These are phyloP conservation scores for Penicillium steckii DNA, from an alignment of 495 filamentous ascomycete genomes.

Conservation along the genomic window DNA sequence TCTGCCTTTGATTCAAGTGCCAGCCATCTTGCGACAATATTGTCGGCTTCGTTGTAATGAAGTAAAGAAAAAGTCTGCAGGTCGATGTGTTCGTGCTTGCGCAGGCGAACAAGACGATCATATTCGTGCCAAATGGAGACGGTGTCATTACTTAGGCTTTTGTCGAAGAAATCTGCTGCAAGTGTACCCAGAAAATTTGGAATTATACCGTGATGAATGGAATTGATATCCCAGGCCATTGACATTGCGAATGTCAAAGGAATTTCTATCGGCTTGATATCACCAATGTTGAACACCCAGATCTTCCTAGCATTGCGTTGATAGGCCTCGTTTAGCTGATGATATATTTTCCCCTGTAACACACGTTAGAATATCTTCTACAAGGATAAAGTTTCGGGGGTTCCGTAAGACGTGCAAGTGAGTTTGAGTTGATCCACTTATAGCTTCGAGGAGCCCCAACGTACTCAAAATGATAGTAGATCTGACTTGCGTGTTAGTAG, in stretches of 20 bases:
- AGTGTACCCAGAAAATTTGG: slow-evolving; percentile 54
- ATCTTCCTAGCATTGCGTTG: slow-evolving; percentile 61
- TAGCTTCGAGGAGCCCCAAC: slow-evolving; percentile 29
- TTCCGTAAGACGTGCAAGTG: slow-evolving; percentile 9
- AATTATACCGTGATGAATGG: slow-evolving; percentile 39
- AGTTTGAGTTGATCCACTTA: slow-evolving; percentile 33
- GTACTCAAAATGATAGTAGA: slow-evolving; percentile 76
- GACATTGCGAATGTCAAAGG: slow-evolving; percentile 20
- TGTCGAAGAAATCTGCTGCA: slow-evolving; percentile 61
- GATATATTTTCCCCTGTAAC: slow-evolving; percentile 23
- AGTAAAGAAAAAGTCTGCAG: slow-evolving; percentile 60
- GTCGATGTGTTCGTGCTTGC: slow-evolving; percentile 71
- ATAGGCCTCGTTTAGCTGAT: slow-evolving; percentile 44
- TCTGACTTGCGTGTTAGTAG: not conserved
- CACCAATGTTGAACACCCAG: slow-evolving; percentile 77
- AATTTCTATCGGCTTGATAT: slow-evolving; percentile 42
- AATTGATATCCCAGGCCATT: slow-evolving; percentile 21
- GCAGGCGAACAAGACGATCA: slow-evolving; percentile 58
- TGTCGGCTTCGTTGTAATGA: slow-evolving; percentile 72
- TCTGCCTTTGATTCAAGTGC: slow-evolving; percentile 53
- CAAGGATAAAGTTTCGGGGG: too few relatives aligned
- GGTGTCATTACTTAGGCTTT: slow-evolving; percentile 46
- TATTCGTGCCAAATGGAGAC: slow-evolving; percentile 59
- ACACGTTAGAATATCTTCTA: too few relatives aligned
- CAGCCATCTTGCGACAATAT: slow-evolving; percentile 62